Evolutionary conservation across 2,329 filamentous ascomycete species (phyloP), one percentile per base, ranked within the genome.

Genomic region (Didymella sp.): DNA sequence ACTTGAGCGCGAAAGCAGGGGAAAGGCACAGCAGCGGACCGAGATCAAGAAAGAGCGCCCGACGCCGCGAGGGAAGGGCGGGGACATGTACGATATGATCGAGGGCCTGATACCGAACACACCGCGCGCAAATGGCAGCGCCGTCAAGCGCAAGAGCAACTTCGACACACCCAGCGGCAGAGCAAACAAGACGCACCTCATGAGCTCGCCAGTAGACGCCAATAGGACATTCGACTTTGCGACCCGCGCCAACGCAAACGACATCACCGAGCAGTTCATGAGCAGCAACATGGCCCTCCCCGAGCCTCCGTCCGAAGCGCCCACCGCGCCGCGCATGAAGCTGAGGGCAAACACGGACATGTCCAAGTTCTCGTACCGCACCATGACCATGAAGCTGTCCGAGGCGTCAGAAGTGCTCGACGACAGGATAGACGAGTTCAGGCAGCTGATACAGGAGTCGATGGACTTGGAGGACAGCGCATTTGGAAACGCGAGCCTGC

Each of bases 391-490:
- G 92, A 96, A 96, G 71, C 82, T 95, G 6, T 93, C 91, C 5
- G 93, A 97, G 73, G 88, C 92, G 0, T 96, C 94, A 4, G 93
- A 96, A 75, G 91, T 96, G 41, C 84, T 98, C 7, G 95, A 99
- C 77, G 94, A 98, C 76, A 85, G 92, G 67, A 97, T 99, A 79
- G 92, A 98, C 68, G 92, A 93, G 61, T 96, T 97, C 69, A 83
- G 87, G 57, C 79, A 81, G n/a, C 76, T 92, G 1, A 82, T 96
- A 5, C 87, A 91, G 76, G 85, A 89, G 53, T 82, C 92, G 63
- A 86, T 96, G 75, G 81, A 85, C 13, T 80, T 96, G 6, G 90
- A 95, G 17, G 89, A 95, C 57, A 84, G 85, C 17, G 89, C 86
- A 0, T 96, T 99, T 74, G 93, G 93, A 44, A 96, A 91, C 73